phyloP scores from a whole-genome alignment of 1,139 yeast genomes.

The Yamadazyma conglobata region DNA sequence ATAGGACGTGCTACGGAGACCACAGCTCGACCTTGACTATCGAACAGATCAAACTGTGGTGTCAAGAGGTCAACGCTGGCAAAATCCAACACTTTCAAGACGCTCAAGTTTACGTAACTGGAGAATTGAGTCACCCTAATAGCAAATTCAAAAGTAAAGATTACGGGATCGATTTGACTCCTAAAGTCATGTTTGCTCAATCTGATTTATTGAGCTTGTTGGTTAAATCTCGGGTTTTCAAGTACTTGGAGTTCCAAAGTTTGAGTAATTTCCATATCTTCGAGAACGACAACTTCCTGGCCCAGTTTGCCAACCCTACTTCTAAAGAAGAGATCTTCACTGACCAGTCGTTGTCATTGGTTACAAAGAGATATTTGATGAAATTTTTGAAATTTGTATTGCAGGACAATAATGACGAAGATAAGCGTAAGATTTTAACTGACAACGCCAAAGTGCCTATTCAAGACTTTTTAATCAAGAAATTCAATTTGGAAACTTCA shows the following conservation, averaged over 20 bases:
- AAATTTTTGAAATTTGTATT: constrained; percentile 86
- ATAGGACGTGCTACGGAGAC: constrained; percentile 84
- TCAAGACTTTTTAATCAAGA: constrained; percentile 51
- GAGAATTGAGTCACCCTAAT: constrained; percentile 28
- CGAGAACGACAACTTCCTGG: constrained; percentile 80
- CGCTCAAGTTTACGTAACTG: constrained; percentile 73
- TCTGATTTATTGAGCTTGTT: constrained; percentile 78
- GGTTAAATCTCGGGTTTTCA: constrained; percentile 80
- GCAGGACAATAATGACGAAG: constrained; percentile 56
- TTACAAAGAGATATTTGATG: constrained; percentile 85
- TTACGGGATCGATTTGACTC: constrained; percentile 87
- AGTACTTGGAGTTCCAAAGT: constrained; percentile 89
- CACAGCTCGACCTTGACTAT: constrained; percentile 79
- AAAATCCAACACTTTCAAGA: constrained; percentile 50
- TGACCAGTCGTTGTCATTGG: constrained; percentile 71
- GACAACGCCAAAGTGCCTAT: constrained; percentile 57
- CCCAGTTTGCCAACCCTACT: constrained; percentile 67
- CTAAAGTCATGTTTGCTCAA: constrained; percentile 82
- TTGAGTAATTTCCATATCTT: constrained; percentile 85
- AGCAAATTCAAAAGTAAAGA: constrained; percentile 57
- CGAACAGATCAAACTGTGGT: constrained; percentile 83
- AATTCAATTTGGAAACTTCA: constrained; percentile 68
- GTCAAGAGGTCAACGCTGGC: constrained; percentile 56
- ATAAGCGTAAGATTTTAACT: constrained; percentile 45
- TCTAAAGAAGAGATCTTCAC: constrained; percentile 90